Evolutionary conservation across 2,329 filamentous ascomycete genomes (phyloP), one percentile per base, ranked within the genome.

Genomic region (Paraconiothyrium sp.): DNA sequence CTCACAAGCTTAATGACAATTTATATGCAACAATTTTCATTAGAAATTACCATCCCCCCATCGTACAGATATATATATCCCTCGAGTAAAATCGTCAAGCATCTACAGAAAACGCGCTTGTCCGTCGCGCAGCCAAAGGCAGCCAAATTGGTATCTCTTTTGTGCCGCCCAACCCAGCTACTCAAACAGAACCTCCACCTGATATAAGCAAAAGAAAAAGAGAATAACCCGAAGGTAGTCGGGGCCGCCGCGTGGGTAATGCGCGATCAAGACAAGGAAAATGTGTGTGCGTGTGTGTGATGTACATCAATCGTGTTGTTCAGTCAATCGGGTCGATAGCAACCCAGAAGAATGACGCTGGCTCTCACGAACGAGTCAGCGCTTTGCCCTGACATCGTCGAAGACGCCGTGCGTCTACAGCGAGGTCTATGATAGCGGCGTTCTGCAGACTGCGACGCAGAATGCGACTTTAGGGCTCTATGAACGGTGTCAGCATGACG

Each of bases 401-500:
- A 61, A 52, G 47, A 46, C 27, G 4, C 6, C 6, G 24, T 13
- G 32, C 58, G 47, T 48, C 41, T 35, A 10, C 46, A 14, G 9
- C 54, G 30, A 14, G 22, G 46, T 5, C 32, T 43, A 24, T 7
- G 7, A 22, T 32, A 20, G 13, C 20, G 39, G 7, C 8, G 34
- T 27, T 13, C 22, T 8, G 3, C 22, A 32, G 20, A 32, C 44
- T 57, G 27, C 24, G 24, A 24, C 6, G 41, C 35, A n/a, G 11
- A 39, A 14, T 20, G 43, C n/a, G 48, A 16, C 10, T 41, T 30
- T 32, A 24, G 44, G 14, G 16, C 44, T 51, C 60, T 69, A 55
- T n/a, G 56, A 41, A 60, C 41, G 48, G 24, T 35, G 55, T 72
- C 59, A 74, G 68, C 61, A 27, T 54, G 11, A 24, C 54, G 41